Evolutionary conservation across 768 basidiomycete species (phyloP).

Genomic region (Myochromella boudieri): DNA sequence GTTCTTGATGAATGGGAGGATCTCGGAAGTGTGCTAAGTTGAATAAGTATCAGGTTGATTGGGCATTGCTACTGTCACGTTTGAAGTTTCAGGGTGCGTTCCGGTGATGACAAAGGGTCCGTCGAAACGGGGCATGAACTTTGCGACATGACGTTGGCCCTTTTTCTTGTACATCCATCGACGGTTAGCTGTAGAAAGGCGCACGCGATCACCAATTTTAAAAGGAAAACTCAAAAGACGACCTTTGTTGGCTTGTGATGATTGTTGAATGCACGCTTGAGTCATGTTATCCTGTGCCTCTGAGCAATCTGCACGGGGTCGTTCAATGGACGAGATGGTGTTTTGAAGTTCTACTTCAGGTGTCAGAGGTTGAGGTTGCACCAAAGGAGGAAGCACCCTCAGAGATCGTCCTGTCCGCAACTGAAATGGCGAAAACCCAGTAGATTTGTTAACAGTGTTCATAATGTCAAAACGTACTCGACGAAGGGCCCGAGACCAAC

Average conservation of each 20-base stretch:
- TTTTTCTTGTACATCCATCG: conserved; percentile 19
- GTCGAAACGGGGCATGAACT: conserved; percentile 8
- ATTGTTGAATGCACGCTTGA: conserved; percentile 21
- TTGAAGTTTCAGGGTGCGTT: neutral
- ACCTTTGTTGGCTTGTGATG: conserved; percentile 16
- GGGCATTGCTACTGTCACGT: neutral
- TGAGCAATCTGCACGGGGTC: neutral
- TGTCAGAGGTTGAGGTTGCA: too few relatives aligned
- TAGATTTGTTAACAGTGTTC: conserved; percentile 25
- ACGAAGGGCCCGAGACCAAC: conserved; percentile 26
- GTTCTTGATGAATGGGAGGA: neutral
- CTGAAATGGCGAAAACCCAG: conserved; percentile 28
- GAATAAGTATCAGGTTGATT: neutral
- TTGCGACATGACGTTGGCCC: conserved; percentile 19
- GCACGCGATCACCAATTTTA: conserved; percentile 22
- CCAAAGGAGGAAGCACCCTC: conserved; percentile 20
- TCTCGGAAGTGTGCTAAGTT: neutral
- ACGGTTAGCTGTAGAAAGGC: conserved; percentile 26
- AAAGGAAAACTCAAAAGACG: neutral
- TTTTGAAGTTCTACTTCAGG: too few relatives aligned
- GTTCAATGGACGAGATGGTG: conserved; percentile 5
- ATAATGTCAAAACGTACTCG: conserved; percentile 28
- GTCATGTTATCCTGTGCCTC: conserved; percentile 15
- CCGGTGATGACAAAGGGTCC: neutral
- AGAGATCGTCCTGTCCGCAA: conserved; percentile 21